Percentiles rank a stretch among this genome's conserved stretches.
phyloP scores from a whole-genome alignment of 1,139 yeast genomes.

The Protomyces pachydermus region DNA sequence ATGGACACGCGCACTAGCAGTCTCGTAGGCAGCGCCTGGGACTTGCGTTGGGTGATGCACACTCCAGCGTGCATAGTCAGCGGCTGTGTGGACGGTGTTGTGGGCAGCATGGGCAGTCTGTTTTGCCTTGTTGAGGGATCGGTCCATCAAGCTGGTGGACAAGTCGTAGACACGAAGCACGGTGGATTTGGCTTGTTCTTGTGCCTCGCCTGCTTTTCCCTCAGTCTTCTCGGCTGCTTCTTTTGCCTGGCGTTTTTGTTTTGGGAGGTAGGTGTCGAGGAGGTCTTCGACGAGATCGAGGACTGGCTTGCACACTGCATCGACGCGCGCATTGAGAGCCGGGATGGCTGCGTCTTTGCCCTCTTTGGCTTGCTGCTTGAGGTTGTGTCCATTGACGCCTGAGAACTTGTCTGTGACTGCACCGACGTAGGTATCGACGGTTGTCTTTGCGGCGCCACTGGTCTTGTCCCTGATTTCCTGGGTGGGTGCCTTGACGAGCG shows the following conservation, averaged over 20 bases:
- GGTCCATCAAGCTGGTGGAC: slow-evolving; percentile 4
- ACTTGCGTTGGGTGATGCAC: slow-evolving; percentile 12
- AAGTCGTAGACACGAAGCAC: slow-evolving; percentile 6
- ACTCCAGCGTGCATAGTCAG: slow-evolving; percentile 12
- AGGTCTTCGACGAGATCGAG: slow-evolving; percentile 16
- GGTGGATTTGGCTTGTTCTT: slow-evolving; percentile 5
- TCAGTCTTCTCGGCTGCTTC: slow-evolving; percentile 3
- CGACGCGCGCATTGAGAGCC: background rate
- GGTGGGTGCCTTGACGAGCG: slow-evolving; percentile 20
- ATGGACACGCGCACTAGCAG: background rate
- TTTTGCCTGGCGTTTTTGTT: slow-evolving; percentile 5
- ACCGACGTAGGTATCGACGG: slow-evolving; percentile 25
- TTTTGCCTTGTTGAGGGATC: slow-evolving; percentile 12
- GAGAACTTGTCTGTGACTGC: slow-evolving; percentile 15
- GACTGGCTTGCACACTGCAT: slow-evolving; percentile 8
- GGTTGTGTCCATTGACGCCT: slow-evolving; percentile 10
- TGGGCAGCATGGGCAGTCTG: slow-evolving; percentile 1
- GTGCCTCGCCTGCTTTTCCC: background rate
- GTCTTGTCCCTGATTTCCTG: slow-evolving; percentile 22
- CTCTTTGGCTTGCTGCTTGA: slow-evolving; percentile 2
- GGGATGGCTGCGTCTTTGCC: background rate
- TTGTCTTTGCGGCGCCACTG: slow-evolving; percentile 26
- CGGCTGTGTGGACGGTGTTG: background rate
- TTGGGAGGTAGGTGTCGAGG: slow-evolving; percentile 24
- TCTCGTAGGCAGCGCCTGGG: slow-evolving; percentile 10